Evolutionary conservation across 176 grass and related monocot genomes (phyloP).

Genomic region (Poa pratensis): DNA sequence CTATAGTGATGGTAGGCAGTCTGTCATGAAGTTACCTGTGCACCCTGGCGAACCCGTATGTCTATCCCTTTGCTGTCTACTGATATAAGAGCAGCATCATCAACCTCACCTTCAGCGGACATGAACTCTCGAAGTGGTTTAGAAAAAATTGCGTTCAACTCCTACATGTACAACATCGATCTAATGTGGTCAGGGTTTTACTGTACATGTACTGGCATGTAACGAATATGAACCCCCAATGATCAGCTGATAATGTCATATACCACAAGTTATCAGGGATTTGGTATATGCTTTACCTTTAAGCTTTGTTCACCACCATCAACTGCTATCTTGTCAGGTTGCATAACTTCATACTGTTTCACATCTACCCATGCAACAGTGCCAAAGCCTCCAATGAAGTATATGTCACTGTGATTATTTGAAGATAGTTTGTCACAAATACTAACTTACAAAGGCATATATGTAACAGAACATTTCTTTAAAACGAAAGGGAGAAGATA

Average conservation of each 20-base stretch:
- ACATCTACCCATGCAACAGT: slow-evolving; percentile 98
- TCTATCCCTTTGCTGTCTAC: slow-evolving; percentile 99
- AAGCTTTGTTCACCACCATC: slow-evolving; percentile 86
- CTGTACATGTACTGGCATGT: background rate
- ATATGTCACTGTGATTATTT: slow-evolving; percentile 72
- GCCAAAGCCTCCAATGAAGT: slow-evolving; percentile 99
- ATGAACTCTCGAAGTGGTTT: slow-evolving; percentile 88
- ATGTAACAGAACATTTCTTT: background rate
- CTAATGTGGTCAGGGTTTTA: slow-evolving; percentile 18
- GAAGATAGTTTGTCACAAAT: slow-evolving; percentile 29
- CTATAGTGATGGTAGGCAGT: background rate
- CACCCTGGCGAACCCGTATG: slow-evolving; percentile 95
- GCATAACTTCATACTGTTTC: slow-evolving; percentile 79
- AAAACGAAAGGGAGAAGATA: background rate
- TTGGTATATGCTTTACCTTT: slow-evolving; percentile 60
- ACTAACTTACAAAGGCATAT: slow-evolving; percentile 16
- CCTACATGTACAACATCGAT: slow-evolving; percentile 49
- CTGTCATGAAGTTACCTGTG: slow-evolving; percentile 66
- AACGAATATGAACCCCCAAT: slow-evolving; percentile 7
- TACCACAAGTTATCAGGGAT: slow-evolving; percentile 3
- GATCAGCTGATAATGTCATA: background rate
- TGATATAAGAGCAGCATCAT: slow-evolving; percentile 97
- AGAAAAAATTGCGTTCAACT: slow-evolving; percentile 93
- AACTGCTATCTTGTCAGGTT: slow-evolving; percentile 95
- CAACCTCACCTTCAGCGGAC: slow-evolving; percentile 81